Evolutionary conservation across 1,139 yeast species (phyloP).

Genomic region (Diutina catenulata): DNA sequence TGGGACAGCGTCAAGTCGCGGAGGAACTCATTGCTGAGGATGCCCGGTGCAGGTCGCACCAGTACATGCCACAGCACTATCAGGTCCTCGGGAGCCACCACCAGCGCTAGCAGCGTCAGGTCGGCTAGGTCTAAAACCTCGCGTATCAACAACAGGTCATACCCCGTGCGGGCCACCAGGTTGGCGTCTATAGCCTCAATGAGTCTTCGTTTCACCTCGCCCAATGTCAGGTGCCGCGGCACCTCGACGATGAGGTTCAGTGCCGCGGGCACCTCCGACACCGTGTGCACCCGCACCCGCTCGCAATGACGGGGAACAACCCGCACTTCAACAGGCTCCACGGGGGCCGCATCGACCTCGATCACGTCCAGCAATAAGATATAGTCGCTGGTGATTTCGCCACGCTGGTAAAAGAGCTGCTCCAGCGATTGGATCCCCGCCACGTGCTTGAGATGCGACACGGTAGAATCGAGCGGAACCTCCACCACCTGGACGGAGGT

Average conservation of each 20-base stretch:
- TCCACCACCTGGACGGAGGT: neutral
- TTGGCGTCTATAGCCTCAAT: neutral
- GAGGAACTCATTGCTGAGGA: neutral
- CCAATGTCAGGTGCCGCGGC: neutral
- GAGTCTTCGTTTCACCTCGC: no score
- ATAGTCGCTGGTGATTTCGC: neutral
- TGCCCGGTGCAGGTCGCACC: no score
- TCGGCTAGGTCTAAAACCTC: neutral
- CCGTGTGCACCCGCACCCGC: no score
- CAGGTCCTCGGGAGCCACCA: neutral
- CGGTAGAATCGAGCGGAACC: neutral
- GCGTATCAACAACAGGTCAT: neutral
- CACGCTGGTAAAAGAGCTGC: neutral
- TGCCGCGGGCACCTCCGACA: no score
- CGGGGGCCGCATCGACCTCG: neutral
- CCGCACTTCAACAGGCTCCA: neutral
- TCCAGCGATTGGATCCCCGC: neutral
- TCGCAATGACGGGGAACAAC: neutral
- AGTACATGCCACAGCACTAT: neutral
- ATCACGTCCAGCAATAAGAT: neutral
- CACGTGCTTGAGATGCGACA: neutral
- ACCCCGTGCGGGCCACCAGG: neutral
- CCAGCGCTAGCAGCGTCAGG: neutral
- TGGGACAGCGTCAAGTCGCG: neutral
- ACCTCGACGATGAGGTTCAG: neutral